Conservation (phyloP, 1,284 basidiomycete species). For the Pisolithus thermaeus region DNA sequence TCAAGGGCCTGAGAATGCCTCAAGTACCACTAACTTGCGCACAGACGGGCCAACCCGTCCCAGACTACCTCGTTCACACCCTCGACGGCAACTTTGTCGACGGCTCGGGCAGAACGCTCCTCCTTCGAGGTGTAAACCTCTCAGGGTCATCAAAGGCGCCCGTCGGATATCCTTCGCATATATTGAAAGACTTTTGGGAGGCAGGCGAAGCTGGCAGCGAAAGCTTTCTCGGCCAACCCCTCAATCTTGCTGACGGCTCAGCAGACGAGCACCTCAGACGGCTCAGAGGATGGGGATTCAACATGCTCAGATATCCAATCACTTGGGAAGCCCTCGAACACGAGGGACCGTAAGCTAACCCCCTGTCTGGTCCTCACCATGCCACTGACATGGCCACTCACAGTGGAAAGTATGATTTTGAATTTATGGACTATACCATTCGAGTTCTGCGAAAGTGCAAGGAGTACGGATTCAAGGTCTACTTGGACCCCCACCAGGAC, state of each 20-base stretch:
- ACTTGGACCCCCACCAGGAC: conserved; percentile 97
- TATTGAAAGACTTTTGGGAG: conserved; percentile 85
- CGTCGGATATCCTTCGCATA: conserved; percentile 58
- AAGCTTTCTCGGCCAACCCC: conserved; percentile 71
- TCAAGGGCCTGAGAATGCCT: conserved; percentile 14
- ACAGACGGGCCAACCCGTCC: conserved; percentile 10
- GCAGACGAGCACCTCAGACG: conserved; percentile 88
- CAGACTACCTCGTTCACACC: conserved; percentile 56
- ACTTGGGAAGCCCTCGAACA: conserved; percentile 96
- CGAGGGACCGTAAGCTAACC: conserved; percentile 79
- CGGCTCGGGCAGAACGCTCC: conserved; percentile 72
- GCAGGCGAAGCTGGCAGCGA: conserved; percentile 69
- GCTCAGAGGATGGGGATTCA: conserved; percentile 91
- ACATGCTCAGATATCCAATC: conserved; percentile 86
- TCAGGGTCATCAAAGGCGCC: conserved; percentile 88
- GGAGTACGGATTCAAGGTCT: conserved; percentile 91
- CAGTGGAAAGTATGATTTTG: conserved; percentile 87
- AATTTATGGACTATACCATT: conserved; percentile 91
- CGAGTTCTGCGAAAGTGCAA: conserved; percentile 86
- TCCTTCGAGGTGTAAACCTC: conserved; percentile 91
- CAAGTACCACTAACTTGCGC: conserved; percentile 14
- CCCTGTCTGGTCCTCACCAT: not conserved
- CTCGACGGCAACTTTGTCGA: conserved; percentile 78
- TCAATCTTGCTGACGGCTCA: conserved; percentile 79
- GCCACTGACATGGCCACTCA: conserved; percentile 4